Evolutionary conservation across 176 grass and related monocot genomes (phyloP), one percentile per base, ranked within the genome.

Genomic region (Carex kokanica): DNA sequence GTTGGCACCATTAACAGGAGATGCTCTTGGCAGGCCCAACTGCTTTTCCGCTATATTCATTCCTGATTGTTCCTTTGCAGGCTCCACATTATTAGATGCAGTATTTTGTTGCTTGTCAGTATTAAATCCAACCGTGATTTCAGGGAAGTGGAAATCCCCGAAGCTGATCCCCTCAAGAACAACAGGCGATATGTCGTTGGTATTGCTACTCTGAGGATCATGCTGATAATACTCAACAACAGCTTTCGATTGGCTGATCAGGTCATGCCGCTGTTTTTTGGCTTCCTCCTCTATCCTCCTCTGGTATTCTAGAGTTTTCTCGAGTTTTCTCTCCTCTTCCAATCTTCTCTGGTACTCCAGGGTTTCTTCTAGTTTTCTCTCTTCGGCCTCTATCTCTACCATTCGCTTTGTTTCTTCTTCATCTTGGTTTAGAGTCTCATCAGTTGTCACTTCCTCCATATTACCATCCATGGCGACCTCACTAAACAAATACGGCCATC

Each of bases 301-400:
- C 87, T 99, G 96, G 25, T 92, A 90, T 85, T 95, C 88, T 70
- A 99, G 87, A 56, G 89, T 99, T 88, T 92, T 89, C 87, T 93
- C 96, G 55, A 99, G 84, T 64, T 95, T 99, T 83, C 88, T 93
- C 88, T 92, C 89, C 62, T 95, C 96, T 80, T 99, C 96, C 62
- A 95, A 87, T 64, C 83, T 38, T 74, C 88, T 89, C 84, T 95
- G 91, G 58, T 90, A 90, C 85, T 95, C 88, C 53, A 94, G 84
- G 49, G 82, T 95, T 87, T 92, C 96, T 87, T 91, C 89, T 59
- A 95, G 74, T 69, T 93, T 95, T 87, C 88, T 93, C 87, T 92
- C 89, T 66, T 99, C 96, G 31, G 85, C 92, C 86, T 94, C 94
- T 83, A 92, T 85, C 70, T 92, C 88, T 84, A 89, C 55, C 78